phyloP scores from a whole-genome alignment of 208 protist genomes.

The Lotmaria passim region DNA sequence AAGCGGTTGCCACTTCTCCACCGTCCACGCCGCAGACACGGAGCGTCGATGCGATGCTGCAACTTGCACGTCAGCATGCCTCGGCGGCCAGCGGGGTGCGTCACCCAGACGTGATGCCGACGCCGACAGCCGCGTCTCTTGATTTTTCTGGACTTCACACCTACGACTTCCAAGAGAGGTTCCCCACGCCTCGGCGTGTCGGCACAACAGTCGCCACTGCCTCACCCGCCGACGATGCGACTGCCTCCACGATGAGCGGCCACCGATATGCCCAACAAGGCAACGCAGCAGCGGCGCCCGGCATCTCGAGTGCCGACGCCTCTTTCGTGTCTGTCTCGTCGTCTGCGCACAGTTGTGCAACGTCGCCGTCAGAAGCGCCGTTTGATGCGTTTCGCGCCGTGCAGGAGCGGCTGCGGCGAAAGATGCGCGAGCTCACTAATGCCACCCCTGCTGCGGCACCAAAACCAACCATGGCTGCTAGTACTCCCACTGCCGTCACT shows the following conservation, averaged over 20 bases:
- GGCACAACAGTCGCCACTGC: background rate
- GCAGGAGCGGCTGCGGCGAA: conserved; percentile 59
- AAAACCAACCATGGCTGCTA: background rate
- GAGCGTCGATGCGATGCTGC: conserved; percentile 25
- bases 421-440: conserved; percentile 40
- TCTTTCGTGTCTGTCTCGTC: conserved; percentile 12
- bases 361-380: background rate
- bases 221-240: background rate
- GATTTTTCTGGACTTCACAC: conserved; percentile 12
- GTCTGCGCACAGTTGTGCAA: background rate
- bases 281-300: background rate
- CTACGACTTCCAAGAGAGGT: conserved; percentile 20
- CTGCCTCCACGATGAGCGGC: no score
- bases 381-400: conserved; percentile 69
- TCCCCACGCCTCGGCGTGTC: conserved; percentile 6
- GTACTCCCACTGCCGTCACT: no score
- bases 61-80: conserved; percentile 31
- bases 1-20: background rate
- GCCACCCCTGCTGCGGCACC: background rate
- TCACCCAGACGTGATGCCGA: background rate
- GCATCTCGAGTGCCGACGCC: background rate
- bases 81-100: background rate
- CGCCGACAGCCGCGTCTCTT: background rate
- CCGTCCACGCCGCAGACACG: no score
- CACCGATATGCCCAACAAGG: conserved; percentile 13